These are phyloP conservation scores for Rhodamnia argentea DNA, from an alignment of 345 rosid species.

Conservation along the genomic window DNA sequence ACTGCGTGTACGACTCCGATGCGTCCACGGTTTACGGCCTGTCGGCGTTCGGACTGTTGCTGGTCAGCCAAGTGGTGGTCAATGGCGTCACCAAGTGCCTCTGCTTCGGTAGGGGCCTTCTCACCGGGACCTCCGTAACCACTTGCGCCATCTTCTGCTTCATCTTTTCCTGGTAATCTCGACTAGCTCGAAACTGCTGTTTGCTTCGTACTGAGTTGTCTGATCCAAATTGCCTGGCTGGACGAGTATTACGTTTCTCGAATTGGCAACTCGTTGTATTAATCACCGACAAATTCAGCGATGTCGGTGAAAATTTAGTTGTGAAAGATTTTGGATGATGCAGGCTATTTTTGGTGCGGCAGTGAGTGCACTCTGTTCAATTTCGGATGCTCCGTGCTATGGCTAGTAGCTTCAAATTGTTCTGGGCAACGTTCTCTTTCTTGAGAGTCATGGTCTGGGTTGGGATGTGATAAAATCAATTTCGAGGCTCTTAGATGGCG, in stretches of 20 bases:
- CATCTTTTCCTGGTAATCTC: conserved; percentile 66
- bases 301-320: background rate
- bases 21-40: conserved; percentile 85
- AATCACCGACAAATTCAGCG: background rate
- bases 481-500: background rate
- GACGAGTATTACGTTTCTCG: background rate
- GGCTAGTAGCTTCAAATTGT: background rate
- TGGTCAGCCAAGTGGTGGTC: conserved; percentile 60
- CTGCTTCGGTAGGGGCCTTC: conserved; percentile 78
- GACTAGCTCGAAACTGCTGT: background rate
- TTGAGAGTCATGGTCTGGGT: background rate
- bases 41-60: conserved; percentile 62
- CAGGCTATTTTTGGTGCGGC: background rate
- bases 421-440: background rate
- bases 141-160: conserved; percentile 66
- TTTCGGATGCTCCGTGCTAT: background rate
- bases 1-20: conserved; percentile 62
- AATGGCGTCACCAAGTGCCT: conserved; percentile 82
- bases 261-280: background rate
- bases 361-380: background rate
- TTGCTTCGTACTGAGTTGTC: background rate
- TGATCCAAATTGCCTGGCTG: background rate
- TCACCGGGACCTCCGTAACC: conserved; percentile 47
- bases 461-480: background rate
- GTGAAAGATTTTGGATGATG: background rate